phyloP scores from a whole-genome alignment of 257 asterid genomes.

The Solanum rostratum region DNA sequence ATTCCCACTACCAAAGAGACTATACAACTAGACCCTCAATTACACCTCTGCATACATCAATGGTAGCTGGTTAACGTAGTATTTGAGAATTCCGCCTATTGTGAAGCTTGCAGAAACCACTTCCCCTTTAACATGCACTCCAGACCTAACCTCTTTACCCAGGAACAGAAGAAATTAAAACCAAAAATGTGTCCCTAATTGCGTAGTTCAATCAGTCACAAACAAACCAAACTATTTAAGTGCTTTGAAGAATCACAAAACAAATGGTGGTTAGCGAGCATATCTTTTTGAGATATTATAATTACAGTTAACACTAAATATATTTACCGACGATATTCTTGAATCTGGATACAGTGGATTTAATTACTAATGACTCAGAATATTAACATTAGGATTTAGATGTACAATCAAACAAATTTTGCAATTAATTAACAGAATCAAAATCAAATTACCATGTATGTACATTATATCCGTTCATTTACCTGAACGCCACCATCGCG shows the following conservation, averaged over 20 bases:
- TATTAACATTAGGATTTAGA: not conserved
- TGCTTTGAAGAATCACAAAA: not conserved
- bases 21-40: not conserved
- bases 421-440: not conserved
- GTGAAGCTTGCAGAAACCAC: not conserved
- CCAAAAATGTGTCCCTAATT: no score
- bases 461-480: not conserved
- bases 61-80: not conserved
- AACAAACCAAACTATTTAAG: not conserved
- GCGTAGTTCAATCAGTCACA: not conserved
- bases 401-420: not conserved
- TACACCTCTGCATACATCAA: not conserved
- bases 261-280: not conserved
- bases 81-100: not conserved
- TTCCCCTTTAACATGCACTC: not conserved
- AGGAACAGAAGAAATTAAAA: no score
- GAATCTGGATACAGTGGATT: not conserved
- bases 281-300: not conserved
- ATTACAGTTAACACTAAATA: not conserved
- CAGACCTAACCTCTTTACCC: no score
- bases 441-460: not conserved
- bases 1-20: not conserved
- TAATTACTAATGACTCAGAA: not conserved
- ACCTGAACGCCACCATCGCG: constrained; percentile 88
- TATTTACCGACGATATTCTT: not conserved